Conservation (phyloP, 2,329 filamentous ascomycete species). For the Aspergillus novofumigatus region DNA sequence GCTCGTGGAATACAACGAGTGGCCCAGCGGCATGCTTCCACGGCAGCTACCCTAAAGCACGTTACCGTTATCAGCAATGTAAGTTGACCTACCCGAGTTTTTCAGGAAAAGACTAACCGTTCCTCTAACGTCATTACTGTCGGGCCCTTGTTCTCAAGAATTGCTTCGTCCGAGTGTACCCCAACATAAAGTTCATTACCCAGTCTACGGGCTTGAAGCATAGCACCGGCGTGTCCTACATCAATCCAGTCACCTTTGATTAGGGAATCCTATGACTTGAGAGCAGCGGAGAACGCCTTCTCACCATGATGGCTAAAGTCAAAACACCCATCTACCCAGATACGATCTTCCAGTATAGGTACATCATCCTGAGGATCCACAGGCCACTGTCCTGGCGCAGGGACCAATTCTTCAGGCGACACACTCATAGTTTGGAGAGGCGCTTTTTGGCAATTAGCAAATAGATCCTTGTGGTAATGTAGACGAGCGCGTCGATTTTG, state of each 20-base stretch:
- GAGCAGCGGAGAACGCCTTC: slow-evolving; percentile 12
- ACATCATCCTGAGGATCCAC: slow-evolving; percentile 60
- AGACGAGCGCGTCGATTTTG: not conserved
- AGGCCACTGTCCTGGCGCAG: slow-evolving; percentile 57
- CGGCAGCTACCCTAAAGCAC: slow-evolving; percentile 66
- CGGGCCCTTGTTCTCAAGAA: slow-evolving; percentile 93
- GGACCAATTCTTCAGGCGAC: slow-evolving; percentile 39
- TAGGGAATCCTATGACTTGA: slow-evolving; percentile 1
- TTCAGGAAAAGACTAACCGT: slow-evolving; percentile 50
- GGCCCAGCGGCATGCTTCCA: slow-evolving; percentile 93
- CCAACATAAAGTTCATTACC: slow-evolving; percentile 86
- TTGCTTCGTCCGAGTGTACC: slow-evolving; percentile 92
- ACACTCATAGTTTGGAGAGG: slow-evolving; percentile 11
- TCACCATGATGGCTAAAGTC: slow-evolving; percentile 96
- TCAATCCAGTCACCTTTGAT: slow-evolving; percentile 3
- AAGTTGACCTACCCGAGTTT: not conserved
- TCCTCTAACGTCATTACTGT: slow-evolving; percentile 94
- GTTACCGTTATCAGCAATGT: slow-evolving; percentile 4
- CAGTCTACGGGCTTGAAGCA: slow-evolving; percentile 90
- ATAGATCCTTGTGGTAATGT: not conserved
- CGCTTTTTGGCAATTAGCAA: not conserved
- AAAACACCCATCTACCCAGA: slow-evolving; percentile 99
- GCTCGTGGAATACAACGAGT: slow-evolving; percentile 78
- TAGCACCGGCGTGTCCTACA: slow-evolving; percentile 87
- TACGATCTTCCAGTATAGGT: slow-evolving; percentile 61